phyloP scores from a whole-genome alignment of 805 yeast species.

The Wickerhamiella sergipiensis region DNA sequence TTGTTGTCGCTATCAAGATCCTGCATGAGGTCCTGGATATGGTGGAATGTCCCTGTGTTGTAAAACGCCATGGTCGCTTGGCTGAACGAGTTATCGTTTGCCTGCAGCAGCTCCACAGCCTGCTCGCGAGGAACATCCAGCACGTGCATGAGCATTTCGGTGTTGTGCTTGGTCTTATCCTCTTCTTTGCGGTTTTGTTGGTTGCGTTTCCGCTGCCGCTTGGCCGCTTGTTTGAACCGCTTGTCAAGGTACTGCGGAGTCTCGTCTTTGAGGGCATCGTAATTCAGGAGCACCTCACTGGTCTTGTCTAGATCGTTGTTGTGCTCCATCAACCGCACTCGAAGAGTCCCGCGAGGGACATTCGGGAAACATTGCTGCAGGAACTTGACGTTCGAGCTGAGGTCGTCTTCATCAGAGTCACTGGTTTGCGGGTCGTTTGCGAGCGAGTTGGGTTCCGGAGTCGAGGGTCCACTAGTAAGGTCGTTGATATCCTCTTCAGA shows the following conservation, averaged over 20 bases:
- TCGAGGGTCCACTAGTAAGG: not conserved
- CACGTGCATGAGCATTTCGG: not conserved
- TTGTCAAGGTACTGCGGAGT: conserved; percentile 3
- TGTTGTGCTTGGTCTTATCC: not conserved
- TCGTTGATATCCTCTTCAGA: conserved; percentile 3
- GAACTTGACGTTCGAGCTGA: not conserved
- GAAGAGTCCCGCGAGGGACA: not conserved
- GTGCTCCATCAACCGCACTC: not conserved
- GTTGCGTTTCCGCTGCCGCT: not conserved
- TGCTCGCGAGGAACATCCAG: not conserved
- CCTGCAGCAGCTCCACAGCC: not conserved
- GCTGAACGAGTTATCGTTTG: not conserved
- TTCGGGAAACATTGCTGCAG: conserved; percentile 6
- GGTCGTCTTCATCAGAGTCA: not conserved
- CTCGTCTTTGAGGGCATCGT: conserved; percentile 3
- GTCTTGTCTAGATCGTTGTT: conserved; percentile 7
- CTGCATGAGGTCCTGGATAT: not conserved
- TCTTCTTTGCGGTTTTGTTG: not conserved
- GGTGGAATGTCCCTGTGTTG: not conserved
- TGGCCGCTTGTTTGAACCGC: not conserved
- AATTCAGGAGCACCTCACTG: conserved; percentile 9
- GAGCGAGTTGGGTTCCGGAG: not conserved
- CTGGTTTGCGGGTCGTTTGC: not conserved
- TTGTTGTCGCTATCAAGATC: not conserved
- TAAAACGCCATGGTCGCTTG: not conserved